Percentiles rank a stretch among this genome's conserved stretches.
Evolutionary conservation across 208 protist genomes (phyloP).

Genomic region (Trypanosoma rangeli): DNA sequence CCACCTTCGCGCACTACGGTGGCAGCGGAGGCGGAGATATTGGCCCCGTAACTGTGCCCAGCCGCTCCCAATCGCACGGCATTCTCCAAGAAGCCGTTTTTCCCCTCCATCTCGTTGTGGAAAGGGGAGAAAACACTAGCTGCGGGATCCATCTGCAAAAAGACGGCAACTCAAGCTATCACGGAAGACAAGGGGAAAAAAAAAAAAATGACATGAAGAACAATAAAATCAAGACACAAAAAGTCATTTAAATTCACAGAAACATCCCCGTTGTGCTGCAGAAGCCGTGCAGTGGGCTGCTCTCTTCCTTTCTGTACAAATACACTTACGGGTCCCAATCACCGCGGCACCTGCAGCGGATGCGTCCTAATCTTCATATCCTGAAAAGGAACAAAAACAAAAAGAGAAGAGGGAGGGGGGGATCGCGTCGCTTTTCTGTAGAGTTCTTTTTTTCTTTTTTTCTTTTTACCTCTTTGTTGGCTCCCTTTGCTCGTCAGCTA

Average conservation of each 20-base stretch:
- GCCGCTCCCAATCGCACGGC: conserved; percentile 36
- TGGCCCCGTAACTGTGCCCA: not conserved
- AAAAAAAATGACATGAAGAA: conserved; percentile 5
- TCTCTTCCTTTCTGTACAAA: no score
- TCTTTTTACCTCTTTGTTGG: not conserved
- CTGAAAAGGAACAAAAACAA: no score
- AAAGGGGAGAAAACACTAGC: conserved; percentile 74
- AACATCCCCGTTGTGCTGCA: no score
- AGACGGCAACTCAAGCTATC: not conserved
- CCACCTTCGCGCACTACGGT: not conserved
- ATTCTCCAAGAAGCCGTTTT: conserved; percentile 50
- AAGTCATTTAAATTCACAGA: no score
- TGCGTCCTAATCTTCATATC: no score
- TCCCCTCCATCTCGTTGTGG: conserved; percentile 43
- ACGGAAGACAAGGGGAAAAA: conserved; percentile 1
- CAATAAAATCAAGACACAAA: no score
- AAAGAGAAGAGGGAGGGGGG: no score
- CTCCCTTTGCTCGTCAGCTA: not conserved
- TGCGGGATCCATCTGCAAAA: conserved; percentile 67
- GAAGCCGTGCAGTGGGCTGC: no score
- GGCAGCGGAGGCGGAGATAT: not conserved
- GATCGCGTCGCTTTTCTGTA: not conserved
- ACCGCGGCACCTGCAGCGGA: no score
- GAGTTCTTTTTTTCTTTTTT: not conserved
- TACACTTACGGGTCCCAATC: no score